Conservation (phyloP, 1,284 basidiomycete genomes). For the Pseudozyma tsukubaensis region DNA sequence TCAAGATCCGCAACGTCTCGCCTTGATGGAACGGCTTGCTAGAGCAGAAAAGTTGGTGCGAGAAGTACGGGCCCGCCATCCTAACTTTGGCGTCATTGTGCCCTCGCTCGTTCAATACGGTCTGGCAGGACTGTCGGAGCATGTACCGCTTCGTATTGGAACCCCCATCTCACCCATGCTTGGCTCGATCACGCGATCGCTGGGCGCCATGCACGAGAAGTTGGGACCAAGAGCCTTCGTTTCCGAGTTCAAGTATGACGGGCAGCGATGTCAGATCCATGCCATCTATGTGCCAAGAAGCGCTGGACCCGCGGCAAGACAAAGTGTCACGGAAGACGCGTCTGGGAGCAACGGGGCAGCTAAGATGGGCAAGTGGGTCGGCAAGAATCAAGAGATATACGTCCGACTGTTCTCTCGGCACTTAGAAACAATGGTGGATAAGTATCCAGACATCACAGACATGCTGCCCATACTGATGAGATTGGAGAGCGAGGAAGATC, state of each 20-base stretch:
- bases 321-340: constrained; percentile 30
- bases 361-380: constrained; percentile 61
- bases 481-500: constrained; percentile 36
- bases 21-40: constrained; percentile 57
- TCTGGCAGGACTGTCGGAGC: constrained; percentile 58
- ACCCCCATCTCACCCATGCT: constrained; percentile 72
- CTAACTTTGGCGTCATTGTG: constrained; percentile 84
- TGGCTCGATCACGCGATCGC: constrained; percentile 77
- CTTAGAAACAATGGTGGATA: constrained; percentile 86
- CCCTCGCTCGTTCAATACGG: constrained; percentile 72
- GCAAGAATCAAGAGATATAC: constrained; percentile 66
- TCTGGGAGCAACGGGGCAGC: constrained; percentile 11
- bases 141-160: constrained; percentile 79
- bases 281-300: constrained; percentile 67
- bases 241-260: constrained; percentile 83
- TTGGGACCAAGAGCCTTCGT: constrained; percentile 70
- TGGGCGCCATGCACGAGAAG: constrained; percentile 83
- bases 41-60: constrained; percentile 71
- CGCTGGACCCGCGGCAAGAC: constrained; percentile 37
- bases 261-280: constrained; percentile 87
- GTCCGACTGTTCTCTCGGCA: constrained; percentile 87
- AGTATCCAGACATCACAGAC: constrained; percentile 88
- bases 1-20: constrained; percentile 57
- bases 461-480: constrained; percentile 66
- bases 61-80: constrained; percentile 85